Percentiles rank a stretch among this genome's conserved stretches.
Evolutionary conservation across 192 early-diverging fungal genomes (phyloP).

Genomic region (Gigaspora rosea): DNA sequence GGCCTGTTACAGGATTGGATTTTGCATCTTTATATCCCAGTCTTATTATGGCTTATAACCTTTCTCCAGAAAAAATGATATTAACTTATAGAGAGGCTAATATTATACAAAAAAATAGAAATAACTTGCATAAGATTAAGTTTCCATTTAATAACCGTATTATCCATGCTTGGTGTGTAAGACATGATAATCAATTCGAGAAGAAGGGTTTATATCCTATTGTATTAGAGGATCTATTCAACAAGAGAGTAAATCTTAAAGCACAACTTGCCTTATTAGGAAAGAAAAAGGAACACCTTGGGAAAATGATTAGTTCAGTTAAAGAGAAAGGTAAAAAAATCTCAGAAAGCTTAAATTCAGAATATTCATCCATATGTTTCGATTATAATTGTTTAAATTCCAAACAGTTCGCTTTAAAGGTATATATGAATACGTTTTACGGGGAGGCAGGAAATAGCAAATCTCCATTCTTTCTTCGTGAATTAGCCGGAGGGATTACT

Average conservation of each 20-base stretch:
- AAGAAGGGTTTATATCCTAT: neutral
- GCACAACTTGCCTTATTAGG: too few relatives aligned
- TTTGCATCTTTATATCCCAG: slow-evolving; percentile 22
- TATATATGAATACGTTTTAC: slow-evolving; percentile 19
- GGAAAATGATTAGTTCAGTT: too few relatives aligned
- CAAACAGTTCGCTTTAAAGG: neutral
- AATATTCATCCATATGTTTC: neutral
- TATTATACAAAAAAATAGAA: slow-evolving; percentile 1
- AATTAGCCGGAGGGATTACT: neutral
- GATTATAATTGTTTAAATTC: neutral
- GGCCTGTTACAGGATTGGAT: slow-evolving; percentile 7
- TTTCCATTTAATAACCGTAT: slow-evolving; percentile 1
- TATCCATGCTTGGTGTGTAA: neutral
- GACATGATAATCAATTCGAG: neutral
- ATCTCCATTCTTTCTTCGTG: neutral
- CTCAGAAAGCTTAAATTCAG: neutral
- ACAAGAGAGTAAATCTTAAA: neutral
- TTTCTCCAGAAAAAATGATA: slow-evolving; percentile 22
- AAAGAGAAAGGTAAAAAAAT: too few relatives aligned
- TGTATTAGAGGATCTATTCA: slow-evolving; percentile 9
- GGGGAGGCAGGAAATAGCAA: neutral
- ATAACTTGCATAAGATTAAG: slow-evolving; percentile 6
- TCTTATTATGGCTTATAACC: slow-evolving; percentile 25
- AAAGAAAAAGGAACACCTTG: too few relatives aligned
- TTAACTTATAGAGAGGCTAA: neutral